Base-by-base conservation (phyloP, 352 stramenopile species). In the Phytophthora sp. region DNA sequence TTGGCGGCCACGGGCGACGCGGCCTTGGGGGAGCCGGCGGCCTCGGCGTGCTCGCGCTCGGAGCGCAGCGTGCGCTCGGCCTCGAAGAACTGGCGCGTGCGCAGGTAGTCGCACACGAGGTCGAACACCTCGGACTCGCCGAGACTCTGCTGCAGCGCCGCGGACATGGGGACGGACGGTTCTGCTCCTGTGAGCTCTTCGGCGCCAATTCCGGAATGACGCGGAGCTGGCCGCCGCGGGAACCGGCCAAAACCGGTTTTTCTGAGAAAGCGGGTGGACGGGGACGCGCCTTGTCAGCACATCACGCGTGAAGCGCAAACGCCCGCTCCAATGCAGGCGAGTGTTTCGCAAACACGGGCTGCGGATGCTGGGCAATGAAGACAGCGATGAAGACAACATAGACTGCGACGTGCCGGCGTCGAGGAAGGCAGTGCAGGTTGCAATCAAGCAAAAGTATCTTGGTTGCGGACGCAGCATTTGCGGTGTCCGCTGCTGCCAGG, bases 71-170 rank as follows among this genome's bases (percentile, higher is more conserved):
- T 88, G 26, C 78, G 70, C 61, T 95, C 87, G 8, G 87, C 87
- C 42, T 94, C 70, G 57, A 92, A 95, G 72, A 95, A 95, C 70
- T 95, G 84, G 17, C 87, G 84, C 43, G 87, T 94, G 58, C 87
- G 87, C 49, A 95, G 68, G 69, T 95, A 95, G 69, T 95, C 87
- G 63, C 87, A 95, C 10, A 95, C 87, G 52, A 95, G 83, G 58
- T 95, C 87, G 53, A 95, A 95, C 15, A 95, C 87, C 70, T 95
- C 87, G 3, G 84, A 82, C 59, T 95, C 87, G 42, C 87, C 87
- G 8, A 95, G 62, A 46, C 70, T 90, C 66, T 95, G 87, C 68
- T 94, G 87, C 27, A 92, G 63, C 39, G 79, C 78, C 0, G 79
- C 60, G 13, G 76, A 85, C 66, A 84, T 82, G 15, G 37, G 17